These are phyloP conservation scores for Rosa chinensis DNA, from an alignment of 306 rosid genomes.

Conservation along the genomic window DNA sequence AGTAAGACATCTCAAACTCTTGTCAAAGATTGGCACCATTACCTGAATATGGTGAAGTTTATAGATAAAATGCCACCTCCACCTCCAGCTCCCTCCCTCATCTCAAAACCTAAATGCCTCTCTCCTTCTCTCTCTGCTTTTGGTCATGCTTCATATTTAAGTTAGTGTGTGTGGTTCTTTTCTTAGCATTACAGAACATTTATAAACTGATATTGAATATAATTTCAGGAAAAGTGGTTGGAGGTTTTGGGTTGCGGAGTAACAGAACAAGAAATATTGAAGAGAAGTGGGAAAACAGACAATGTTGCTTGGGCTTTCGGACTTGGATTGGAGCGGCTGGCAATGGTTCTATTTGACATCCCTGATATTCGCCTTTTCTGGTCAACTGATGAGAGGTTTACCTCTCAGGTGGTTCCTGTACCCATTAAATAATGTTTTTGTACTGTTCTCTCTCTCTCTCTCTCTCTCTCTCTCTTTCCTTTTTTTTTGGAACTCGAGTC, in stretches of 20 bases:
- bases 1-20: neutral
- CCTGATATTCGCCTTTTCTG: conserved; percentile 96
- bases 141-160: neutral
- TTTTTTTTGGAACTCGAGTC: neutral
- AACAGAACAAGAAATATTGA: conserved; percentile 90
- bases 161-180: neutral
- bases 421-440: no score
- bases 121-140: neutral
- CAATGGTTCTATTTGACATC: conserved; percentile 96
- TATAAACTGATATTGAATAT: conserved; percentile 1
- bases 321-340: conserved; percentile 91
- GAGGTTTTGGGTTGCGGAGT: conserved; percentile 99
- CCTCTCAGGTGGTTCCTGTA: conserved; percentile 62
- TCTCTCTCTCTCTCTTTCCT: neutral
- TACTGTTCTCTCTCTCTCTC: conserved; percentile 21
- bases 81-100: no score
- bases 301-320: conserved; percentile 99
- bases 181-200: neutral
- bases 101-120: no score
- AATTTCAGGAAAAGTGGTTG: conserved; percentile 74
- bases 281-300: conserved; percentile 61
- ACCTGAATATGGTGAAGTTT: neutral
- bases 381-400: conserved; percentile 87
- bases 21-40: neutral
- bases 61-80: no score